Percentiles rank a stretch among this genome's conserved stretches.
These are phyloP conservation scores for Backusella parvicylindrica DNA, from an alignment of 192 early-diverging fungal genomes.

Conservation along the genomic window DNA sequence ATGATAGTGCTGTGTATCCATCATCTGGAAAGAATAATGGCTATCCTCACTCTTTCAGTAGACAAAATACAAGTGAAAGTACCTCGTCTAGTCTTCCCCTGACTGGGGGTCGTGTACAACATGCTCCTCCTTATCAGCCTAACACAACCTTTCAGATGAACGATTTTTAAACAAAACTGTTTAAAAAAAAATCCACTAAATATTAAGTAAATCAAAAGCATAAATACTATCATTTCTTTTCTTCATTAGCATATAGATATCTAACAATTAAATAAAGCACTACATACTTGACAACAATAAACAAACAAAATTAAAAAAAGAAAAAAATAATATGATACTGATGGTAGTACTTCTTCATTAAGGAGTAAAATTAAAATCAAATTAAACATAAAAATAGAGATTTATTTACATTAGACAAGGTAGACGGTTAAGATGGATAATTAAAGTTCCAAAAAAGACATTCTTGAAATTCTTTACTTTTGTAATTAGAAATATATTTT, in stretches of 20 bases:
- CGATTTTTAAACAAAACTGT: background rate
- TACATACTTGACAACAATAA: background rate
- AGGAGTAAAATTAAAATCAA: background rate
- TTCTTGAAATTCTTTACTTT: no score
- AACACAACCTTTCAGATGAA: background rate
- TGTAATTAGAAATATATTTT: no score
- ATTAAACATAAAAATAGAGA: background rate
- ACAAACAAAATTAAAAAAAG: background rate
- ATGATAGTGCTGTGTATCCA: background rate
- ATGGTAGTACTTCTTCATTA: background rate
- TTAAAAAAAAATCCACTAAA: background rate
- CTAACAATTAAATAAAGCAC: background rate
- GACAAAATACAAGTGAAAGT: background rate
- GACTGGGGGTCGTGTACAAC: background rate
- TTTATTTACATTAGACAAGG: no score
- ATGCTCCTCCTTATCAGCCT: background rate
- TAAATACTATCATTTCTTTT: background rate
- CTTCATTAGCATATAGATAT: background rate
- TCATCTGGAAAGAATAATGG: background rate
- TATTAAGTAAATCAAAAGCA: background rate
- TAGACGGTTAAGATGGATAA: no score
- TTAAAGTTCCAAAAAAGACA: no score
- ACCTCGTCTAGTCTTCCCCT: background rate
- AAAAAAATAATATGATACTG: background rate
- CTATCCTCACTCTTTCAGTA: background rate